Evolutionary conservation across 441 rosid genomes (phyloP).

Genomic region (Adansonia rubrostipa): DNA sequence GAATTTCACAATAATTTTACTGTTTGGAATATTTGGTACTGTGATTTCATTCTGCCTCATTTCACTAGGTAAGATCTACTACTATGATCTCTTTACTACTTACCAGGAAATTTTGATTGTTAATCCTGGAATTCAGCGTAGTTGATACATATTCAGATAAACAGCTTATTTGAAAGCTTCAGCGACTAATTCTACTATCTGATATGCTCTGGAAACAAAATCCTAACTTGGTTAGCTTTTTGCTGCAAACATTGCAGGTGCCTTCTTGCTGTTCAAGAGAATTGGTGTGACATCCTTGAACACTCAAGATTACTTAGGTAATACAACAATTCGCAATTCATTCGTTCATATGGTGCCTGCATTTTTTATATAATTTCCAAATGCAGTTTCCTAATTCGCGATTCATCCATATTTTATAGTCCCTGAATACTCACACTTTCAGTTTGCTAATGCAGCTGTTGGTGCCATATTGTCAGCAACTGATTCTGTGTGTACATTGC

Average conservation of each 20-base stretch:
- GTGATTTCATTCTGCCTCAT: slow-evolving; percentile 75
- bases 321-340: not conserved
- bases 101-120: not conserved
- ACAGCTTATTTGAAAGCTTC: not conserved
- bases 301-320: slow-evolving; percentile 61
- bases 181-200: slow-evolving; percentile 1
- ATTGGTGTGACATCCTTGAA: slow-evolving; percentile 47
- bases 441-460: slow-evolving; percentile 45
- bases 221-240: slow-evolving; percentile 22
- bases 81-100: not conserved
- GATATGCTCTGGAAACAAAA: not conserved
- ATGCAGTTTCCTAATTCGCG: no score
- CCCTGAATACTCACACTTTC: slow-evolving; percentile 16
- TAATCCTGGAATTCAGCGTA: not conserved
- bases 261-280: slow-evolving; percentile 41
- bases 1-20: slow-evolving; percentile 65
- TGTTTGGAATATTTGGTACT: slow-evolving; percentile 72
- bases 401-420: no score
- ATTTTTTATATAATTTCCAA: not conserved
- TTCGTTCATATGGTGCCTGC: not conserved
- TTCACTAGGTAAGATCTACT: slow-evolving; percentile 48
- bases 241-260: slow-evolving; percentile 43
- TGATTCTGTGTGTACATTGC: slow-evolving; percentile 80
- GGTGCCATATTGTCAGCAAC: slow-evolving; percentile 83
- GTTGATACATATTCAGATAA: slow-evolving; percentile 6